Base-by-base conservation (phyloP, 441 rosid genomes). In the Dalechampia spathulata region DNA sequence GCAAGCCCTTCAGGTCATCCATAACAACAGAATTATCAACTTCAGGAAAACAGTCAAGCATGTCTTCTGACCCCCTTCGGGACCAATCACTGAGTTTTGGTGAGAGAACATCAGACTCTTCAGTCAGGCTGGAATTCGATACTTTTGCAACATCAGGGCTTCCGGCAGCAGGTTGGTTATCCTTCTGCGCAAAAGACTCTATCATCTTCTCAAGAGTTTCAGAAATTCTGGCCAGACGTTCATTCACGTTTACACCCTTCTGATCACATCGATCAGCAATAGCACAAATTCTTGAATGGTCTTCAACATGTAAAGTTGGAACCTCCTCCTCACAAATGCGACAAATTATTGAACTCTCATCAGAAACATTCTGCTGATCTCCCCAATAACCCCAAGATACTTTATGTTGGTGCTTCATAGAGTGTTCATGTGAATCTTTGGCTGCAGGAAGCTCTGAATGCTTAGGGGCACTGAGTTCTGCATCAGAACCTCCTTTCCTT, bases 261-360 rank as follows among this genome's bases (percentile, higher is more conserved):
- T 83, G 95, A 72, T 93, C 99, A 40, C 84, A 93, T 53, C 86
- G 79, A 83, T 93, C 97, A 71, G 93, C 90, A 64, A 90, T 68
- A 39, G 99, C 84, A 83, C 99, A 93, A 53, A 93, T 78, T 79
- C 81, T 82, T 60, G 95, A 93, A 73, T 93, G 99, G 60, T 87
- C 97, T 77, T 93, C 99, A 39, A 93, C 95, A 52, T 78, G 69
- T 55, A 74, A 74, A 39, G 99, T 93, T 44, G 84, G 86, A 70
- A 93, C 96, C 72, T 87, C 96, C 81, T 93, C 97, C 79, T 89
- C 99, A 47, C 97, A 93, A 71, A 93, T 93, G 55, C 99, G 92
- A 60, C 99, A 93, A 62, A 93, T 90, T 50, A 93, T 93, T 61
- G 96, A 85, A 72, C 72, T 76, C 44, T 83, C 99, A 48, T 87